phyloP scores from a whole-genome alignment of 352 stramenopile genomes.

The Phytophthora quininea region DNA sequence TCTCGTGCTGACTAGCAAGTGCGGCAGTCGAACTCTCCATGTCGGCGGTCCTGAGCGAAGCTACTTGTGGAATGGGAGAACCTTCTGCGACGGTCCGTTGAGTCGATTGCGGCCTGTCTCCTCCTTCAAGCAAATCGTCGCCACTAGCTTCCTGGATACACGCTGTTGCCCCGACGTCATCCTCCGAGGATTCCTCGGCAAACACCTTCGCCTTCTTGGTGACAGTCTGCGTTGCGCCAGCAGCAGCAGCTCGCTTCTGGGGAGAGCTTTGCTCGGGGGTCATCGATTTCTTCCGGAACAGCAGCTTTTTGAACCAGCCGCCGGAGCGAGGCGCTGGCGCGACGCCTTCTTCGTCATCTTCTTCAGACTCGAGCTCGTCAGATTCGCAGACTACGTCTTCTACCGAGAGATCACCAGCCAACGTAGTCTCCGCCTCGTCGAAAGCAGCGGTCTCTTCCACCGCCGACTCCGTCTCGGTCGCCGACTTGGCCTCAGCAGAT shows the following conservation, averaged over 20 bases:
- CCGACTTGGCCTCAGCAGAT: no score
- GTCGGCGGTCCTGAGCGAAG: neutral
- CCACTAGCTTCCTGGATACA: constrained; percentile 16
- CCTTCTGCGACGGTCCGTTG: constrained; percentile 10
- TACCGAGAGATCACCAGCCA: neutral
- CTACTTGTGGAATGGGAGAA: constrained; percentile 31
- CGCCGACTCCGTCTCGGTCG: no score
- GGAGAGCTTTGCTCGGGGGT: neutral
- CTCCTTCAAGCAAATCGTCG: constrained; percentile 19
- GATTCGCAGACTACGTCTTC: neutral
- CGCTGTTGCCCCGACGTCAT: neutral
- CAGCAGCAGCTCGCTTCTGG: neutral
- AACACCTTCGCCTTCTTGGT: neutral
- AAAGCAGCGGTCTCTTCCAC: neutral
- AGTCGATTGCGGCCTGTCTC: neutral
- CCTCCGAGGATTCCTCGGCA: neutral
- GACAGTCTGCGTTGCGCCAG: no score
- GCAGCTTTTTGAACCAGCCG: constrained; percentile 29
- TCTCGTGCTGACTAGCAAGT: constrained; percentile 2
- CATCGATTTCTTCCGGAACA: constrained; percentile 24
- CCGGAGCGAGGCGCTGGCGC: constrained; percentile 2
- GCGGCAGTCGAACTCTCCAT: constrained; percentile 9
- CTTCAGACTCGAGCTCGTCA: no score
- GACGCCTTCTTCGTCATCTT: neutral
- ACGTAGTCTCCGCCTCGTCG: neutral